Conservation (phyloP, 2,329 filamentous ascomycete species). For the Truncatella angustata region DNA sequence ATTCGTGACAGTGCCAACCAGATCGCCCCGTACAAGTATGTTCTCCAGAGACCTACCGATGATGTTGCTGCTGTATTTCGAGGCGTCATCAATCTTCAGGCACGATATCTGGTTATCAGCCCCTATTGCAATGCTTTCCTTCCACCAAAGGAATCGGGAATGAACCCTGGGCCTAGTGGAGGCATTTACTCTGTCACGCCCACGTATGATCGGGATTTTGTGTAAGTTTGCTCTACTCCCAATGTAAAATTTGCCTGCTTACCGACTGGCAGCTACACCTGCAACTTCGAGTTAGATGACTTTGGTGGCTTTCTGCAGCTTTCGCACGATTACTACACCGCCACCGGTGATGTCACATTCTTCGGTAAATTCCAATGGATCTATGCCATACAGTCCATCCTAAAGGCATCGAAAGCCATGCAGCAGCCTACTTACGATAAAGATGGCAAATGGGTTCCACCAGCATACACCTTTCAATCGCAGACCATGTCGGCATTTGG, state of each 20-base stretch:
- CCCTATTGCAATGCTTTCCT: conserved; percentile 97
- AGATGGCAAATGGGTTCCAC: conserved; percentile 48
- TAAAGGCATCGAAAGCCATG: conserved; percentile 59
- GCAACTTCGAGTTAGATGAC: conserved; percentile 83
- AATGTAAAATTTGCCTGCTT: neutral
- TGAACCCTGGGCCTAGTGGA: conserved; percentile 55
- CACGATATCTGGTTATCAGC: conserved; percentile 64
- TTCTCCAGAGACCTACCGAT: conserved; percentile 55
- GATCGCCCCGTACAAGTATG: conserved; percentile 68
- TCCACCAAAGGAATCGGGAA: conserved; percentile 72
- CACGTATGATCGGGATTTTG: conserved; percentile 60
- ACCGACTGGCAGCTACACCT: conserved; percentile 52
- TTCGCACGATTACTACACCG: conserved; percentile 67
- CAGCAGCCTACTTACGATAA: conserved; percentile 64
- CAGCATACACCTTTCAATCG: conserved; percentile 69
- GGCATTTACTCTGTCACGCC: conserved; percentile 64
- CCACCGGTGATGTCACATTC: conserved; percentile 63
- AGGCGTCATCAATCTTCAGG: conserved; percentile 74
- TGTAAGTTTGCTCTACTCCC: conserved; percentile 40
- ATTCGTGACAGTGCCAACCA: conserved; percentile 83
- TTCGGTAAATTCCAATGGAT: conserved; percentile 71
- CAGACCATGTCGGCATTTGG: conserved; percentile 67
- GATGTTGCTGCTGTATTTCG: conserved; percentile 68
- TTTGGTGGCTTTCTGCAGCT: conserved; percentile 74
- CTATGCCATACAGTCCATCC: conserved; percentile 60